Percentiles rank a stretch among this genome's conserved stretches.
These are phyloP conservation scores for Scleroderma bovista DNA, from an alignment of 768 basidiomycete genomes.

Conservation along the genomic window DNA sequence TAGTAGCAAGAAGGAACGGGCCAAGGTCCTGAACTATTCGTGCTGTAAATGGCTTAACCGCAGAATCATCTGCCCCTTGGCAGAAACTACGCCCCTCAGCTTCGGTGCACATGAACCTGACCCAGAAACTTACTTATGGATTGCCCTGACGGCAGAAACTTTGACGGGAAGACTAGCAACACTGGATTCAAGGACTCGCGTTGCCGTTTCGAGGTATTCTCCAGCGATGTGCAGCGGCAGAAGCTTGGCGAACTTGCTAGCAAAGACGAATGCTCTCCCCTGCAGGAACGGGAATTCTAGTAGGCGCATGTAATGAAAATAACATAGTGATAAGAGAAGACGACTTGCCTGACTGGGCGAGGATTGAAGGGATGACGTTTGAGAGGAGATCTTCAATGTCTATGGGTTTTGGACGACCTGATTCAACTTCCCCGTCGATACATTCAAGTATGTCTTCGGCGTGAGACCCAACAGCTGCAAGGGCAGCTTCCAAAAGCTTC, in stretches of 20 bases:
- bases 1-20: constrained; percentile 73
- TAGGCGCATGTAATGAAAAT: not conserved
- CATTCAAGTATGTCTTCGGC: constrained; percentile 71
- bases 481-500: constrained; percentile 82
- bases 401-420: constrained; percentile 58
- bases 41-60: constrained; percentile 57
- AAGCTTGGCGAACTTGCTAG: constrained; percentile 77
- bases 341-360: constrained; percentile 61
- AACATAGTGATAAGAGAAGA: not conserved
- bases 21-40: constrained; percentile 78
- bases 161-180: constrained; percentile 83
- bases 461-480: constrained; percentile 79
- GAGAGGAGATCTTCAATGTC: constrained; percentile 74
- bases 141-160: constrained; percentile 88
- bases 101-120: not conserved
- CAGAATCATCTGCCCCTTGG: constrained; percentile 51
- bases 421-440: constrained; percentile 69
- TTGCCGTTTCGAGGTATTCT: constrained; percentile 84
- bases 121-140: constrained; percentile 70
- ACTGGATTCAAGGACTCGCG: constrained; percentile 74
- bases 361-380: constrained; percentile 71
- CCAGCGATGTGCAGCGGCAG: constrained; percentile 68
- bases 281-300: constrained; percentile 89
- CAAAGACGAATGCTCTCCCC: constrained; percentile 92
- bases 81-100: constrained; percentile 53